phyloP scores from a whole-genome alignment of 176 grass and related monocot genomes.

The Zizania latifolia region DNA sequence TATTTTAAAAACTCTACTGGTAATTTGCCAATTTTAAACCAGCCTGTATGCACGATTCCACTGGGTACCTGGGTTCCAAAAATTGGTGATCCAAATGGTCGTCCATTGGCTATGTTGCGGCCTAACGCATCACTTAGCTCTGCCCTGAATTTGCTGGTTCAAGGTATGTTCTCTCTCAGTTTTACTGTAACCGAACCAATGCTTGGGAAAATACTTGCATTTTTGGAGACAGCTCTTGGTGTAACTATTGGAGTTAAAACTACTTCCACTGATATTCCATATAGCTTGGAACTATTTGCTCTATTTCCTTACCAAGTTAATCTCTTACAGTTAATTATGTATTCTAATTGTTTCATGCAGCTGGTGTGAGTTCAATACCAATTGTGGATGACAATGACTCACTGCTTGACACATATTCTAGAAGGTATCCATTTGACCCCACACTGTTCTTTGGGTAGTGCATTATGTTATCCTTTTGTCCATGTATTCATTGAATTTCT shows the following conservation, averaged over 20 bases:
- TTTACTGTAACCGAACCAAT: background rate
- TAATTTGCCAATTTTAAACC: slow-evolving; percentile 80
- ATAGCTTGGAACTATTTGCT: background rate
- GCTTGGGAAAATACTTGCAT: slow-evolving; percentile 15
- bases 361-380: slow-evolving; percentile 87
- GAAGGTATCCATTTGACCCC: slow-evolving; percentile 54
- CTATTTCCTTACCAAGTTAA: background rate
- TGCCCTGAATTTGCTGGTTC: slow-evolving; percentile 80
- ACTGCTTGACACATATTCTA: slow-evolving; percentile 88
- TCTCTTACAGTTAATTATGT: background rate
- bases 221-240: background rate
- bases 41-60: slow-evolving; percentile 70
- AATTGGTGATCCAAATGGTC: slow-evolving; percentile 77
- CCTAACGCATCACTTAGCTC: slow-evolving; percentile 61
- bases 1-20: slow-evolving; percentile 86
- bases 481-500: slow-evolving; percentile 2
- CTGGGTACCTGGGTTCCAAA: slow-evolving; percentile 90
- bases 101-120: slow-evolving; percentile 66
- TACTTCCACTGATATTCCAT: background rate
- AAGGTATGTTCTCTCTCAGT: slow-evolving; percentile 53
- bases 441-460: background rate
- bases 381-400: slow-evolving; percentile 95
- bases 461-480: background rate
- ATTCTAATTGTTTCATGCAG: slow-evolving; percentile 42
- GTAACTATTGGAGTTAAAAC: background rate